phyloP scores from a whole-genome alignment of 2,329 filamentous ascomycete species.

The Ascochyta lentis region DNA sequence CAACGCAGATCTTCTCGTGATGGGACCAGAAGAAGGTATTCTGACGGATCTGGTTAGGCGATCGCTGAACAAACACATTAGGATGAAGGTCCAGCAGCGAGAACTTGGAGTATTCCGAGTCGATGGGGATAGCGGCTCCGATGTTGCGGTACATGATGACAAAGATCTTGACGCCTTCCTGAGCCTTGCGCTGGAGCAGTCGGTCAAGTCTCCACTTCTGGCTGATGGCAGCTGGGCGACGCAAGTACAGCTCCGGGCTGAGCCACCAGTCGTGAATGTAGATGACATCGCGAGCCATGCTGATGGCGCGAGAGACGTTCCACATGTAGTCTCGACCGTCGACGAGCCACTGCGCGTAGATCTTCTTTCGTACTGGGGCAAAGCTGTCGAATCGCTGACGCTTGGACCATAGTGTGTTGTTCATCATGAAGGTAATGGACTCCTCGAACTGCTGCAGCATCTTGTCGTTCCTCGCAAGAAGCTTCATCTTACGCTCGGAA shows the following conservation, averaged over 20 bases:
- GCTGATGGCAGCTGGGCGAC: constrained; percentile 90
- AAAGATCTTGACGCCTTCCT: constrained; percentile 95
- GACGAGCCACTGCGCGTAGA: constrained; percentile 95
- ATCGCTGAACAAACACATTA: constrained; percentile 94
- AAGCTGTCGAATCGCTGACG: constrained; percentile 91
- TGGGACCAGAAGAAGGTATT: constrained; percentile 99
- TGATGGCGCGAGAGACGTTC: constrained; percentile 96
- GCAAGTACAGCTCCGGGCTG: constrained; percentile 93
- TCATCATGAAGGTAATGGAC: constrained; percentile 85
- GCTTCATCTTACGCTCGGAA: constrained; percentile 87
- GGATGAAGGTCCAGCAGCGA: constrained; percentile 93
- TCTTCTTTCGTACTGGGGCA: constrained; percentile 83
- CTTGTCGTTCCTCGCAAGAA: constrained; percentile 89
- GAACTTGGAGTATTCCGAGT: constrained; percentile 98
- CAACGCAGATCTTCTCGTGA: constrained; percentile 96
- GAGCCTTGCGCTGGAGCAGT: constrained; percentile 89
- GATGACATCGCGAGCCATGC: constrained; percentile 95
- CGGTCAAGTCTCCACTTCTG: constrained; percentile 97
- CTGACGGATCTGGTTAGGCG: constrained; percentile 96
- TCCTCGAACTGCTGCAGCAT: constrained; percentile 92
- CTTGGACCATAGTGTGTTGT: constrained; percentile 81
- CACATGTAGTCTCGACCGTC: constrained; percentile 99
- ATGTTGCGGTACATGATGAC: constrained; percentile 98
- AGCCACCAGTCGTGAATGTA: constrained; percentile 99
- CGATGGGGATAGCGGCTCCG: constrained; percentile 94